Base-by-base conservation (phyloP, 129 eudicot species). In the Heracleum sosnowskyi region DNA sequence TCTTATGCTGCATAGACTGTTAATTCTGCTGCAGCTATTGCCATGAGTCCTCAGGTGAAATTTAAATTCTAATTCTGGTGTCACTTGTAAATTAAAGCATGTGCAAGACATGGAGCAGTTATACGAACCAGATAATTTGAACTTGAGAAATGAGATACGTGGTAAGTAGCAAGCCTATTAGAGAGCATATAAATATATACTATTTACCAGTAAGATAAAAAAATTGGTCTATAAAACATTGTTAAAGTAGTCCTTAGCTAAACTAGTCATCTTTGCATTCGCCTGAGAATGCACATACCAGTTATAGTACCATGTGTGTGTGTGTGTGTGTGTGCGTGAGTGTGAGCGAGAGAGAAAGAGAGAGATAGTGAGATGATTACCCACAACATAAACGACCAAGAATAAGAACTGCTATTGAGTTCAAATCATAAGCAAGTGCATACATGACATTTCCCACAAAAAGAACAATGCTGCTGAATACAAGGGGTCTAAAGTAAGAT, bases 391-490 rank as follows among this genome's bases (percentile, higher is more conserved):
- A 22, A 11, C 98, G 97, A 72, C 98, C 98, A 76, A 94, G 78
- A 75, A 94, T 76, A 84, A 94, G 96, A 66, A 94, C 77, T 18
- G 90, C 45, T 57, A 94, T 82, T 24, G 98, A 94, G 79, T 90
- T 85, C 69, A 86, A 39, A 81, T 94, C 97, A 73, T 84, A 94
- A 29, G 98, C 98, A 87, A 91, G n/a, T 45, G 98, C 98, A 80
- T 94, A 94, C 93, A 94, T 82, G 69, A 37, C 88, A 80, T 94
- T 94, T 68, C 98, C 98, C 64, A 91, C 29, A 74, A 86, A 80
- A 35, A 94, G 97, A 78, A 90, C 97, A 62, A 94, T 84, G 79
- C 98, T 94, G 89, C 98, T 94, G 78, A 94, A 94, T n/a, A 91
- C 79, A 81, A 94, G 81, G 41, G 98, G 98, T 77, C 82, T 89